Percentiles rank a stretch among this genome's conserved stretches.
These are phyloP conservation scores for Aechmea fasciata DNA, from an alignment of 176 grass and related monocot genomes.

Conservation along the genomic window DNA sequence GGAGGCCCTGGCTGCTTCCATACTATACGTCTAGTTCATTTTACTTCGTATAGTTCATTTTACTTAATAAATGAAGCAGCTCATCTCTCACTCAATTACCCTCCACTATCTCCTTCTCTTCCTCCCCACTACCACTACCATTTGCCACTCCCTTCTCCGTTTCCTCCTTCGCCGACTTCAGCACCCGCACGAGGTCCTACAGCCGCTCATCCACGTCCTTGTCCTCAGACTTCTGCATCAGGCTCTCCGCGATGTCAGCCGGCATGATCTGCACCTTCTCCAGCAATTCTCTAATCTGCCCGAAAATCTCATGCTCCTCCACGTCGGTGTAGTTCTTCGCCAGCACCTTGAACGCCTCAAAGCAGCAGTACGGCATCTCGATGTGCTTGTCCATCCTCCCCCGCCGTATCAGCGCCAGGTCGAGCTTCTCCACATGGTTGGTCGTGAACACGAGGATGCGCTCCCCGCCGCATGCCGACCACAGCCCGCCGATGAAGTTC, in stretches of 20 bases:
- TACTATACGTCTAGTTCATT: no score
- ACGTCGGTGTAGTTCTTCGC: constrained; percentile 20
- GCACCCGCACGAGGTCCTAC: constrained; percentile 2
- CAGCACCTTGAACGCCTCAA: constrained; percentile 30
- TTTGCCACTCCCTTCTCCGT: background rate
- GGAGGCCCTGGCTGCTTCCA: no score
- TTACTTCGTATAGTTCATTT: no score
- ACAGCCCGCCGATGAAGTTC: constrained; percentile 23
- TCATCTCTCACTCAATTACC: no score
- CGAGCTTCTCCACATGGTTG: constrained; percentile 27
- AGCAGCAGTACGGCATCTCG: constrained; percentile 36
- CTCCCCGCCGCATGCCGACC: constrained; percentile 24
- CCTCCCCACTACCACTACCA: background rate
- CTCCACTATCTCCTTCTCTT: no score
- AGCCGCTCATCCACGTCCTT: constrained; percentile 10
- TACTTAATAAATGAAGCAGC: no score
- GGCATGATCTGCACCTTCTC: constrained; percentile 12
- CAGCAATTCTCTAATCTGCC: background rate
- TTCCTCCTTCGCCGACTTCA: constrained; percentile 21
- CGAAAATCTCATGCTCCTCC: constrained; percentile 18
- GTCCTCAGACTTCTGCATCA: constrained; percentile 15
- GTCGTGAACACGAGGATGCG: constrained; percentile 22
- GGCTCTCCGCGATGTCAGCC: constrained; percentile 26
- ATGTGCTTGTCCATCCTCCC: constrained; percentile 51
- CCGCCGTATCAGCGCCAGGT: constrained; percentile 30